Evolutionary conservation across 768 basidiomycete genomes (phyloP).

Genomic region (Tubosaeta sp.): DNA sequence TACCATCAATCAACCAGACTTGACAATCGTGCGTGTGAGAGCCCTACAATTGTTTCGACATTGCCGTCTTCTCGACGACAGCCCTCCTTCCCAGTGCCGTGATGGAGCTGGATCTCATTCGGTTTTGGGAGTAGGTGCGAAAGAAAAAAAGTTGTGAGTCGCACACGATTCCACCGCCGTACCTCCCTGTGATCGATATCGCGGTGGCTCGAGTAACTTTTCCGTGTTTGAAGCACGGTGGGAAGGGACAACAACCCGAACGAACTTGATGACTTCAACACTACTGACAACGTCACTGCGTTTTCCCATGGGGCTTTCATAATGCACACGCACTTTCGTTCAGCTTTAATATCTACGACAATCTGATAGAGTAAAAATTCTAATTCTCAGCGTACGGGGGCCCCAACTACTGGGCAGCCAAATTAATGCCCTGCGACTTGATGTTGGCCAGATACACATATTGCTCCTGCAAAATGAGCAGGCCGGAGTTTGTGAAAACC

Average conservation of each 20-base stretch:
- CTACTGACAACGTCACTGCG: too few species aligned
- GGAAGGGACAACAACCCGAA: too few species aligned
- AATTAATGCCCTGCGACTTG: constrained; percentile 26
- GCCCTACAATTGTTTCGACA: neutral
- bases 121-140: neutral
- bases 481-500: constrained; percentile 38
- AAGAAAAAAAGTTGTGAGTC: too few species aligned
- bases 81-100: neutral
- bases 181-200: too few species aligned
- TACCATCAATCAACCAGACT: neutral
- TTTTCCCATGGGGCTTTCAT: too few species aligned
- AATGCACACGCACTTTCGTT: too few species aligned
- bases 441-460: constrained; percentile 37
- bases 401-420: constrained; percentile 6
- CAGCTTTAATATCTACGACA: neutral
- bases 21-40: neutral
- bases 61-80: neutral
- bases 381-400: too few species aligned
- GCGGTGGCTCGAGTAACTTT: too few species aligned
- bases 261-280: too few species aligned
- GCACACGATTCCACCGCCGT: too few species aligned
- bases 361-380: neutral
- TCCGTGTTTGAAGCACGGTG: too few species aligned
- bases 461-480: constrained; percentile 40
- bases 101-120: neutral